phyloP scores from a whole-genome alignment of 1,139 yeast genomes.

The Suhomyces coccinellae region DNA sequence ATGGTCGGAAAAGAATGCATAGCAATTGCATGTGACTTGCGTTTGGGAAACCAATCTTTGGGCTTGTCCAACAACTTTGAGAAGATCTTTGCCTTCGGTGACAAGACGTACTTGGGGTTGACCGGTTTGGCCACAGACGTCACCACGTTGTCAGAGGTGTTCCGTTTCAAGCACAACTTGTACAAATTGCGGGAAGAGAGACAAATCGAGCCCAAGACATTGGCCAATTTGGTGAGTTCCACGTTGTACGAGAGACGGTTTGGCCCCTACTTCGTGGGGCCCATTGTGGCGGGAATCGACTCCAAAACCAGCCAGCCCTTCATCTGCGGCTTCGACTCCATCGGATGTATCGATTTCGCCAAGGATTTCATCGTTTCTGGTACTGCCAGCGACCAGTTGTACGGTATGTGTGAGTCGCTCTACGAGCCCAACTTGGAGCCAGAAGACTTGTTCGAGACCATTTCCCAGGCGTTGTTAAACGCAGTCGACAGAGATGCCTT shows the following conservation, averaged over 20 bases:
- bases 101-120: slow-evolving; percentile 80
- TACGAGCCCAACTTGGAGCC: slow-evolving; percentile 93
- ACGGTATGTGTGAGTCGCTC: slow-evolving; percentile 98
- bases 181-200: slow-evolving; percentile 93
- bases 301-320: slow-evolving; percentile 81
- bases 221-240: slow-evolving; percentile 89
- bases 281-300: slow-evolving; percentile 93
- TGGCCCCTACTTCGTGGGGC: slow-evolving; percentile 97
- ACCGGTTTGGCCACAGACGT: slow-evolving; percentile 97
- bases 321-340: slow-evolving; percentile 92
- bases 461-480: slow-evolving; percentile 88
- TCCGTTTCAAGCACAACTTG: slow-evolving; percentile 81
- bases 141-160: slow-evolving; percentile 75
- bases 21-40: slow-evolving; percentile 93
- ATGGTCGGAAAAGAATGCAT: slow-evolving; percentile 99
- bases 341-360: slow-evolving; percentile 95
- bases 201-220: slow-evolving; percentile 85
- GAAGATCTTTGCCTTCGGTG: slow-evolving; percentile 81
- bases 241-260: slow-evolving; percentile 89
- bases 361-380: slow-evolving; percentile 97
- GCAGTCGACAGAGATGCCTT: slow-evolving; percentile 98
- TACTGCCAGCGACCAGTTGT: slow-evolving; percentile 92
- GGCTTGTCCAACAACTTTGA: slow-evolving; percentile 93
- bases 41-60: slow-evolving; percentile 90
- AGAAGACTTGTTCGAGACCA: slow-evolving; percentile 94